These are phyloP conservation scores for Gloeostereum incarnatum DNA, from an alignment of 768 basidiomycete species.

Conservation along the genomic window DNA sequence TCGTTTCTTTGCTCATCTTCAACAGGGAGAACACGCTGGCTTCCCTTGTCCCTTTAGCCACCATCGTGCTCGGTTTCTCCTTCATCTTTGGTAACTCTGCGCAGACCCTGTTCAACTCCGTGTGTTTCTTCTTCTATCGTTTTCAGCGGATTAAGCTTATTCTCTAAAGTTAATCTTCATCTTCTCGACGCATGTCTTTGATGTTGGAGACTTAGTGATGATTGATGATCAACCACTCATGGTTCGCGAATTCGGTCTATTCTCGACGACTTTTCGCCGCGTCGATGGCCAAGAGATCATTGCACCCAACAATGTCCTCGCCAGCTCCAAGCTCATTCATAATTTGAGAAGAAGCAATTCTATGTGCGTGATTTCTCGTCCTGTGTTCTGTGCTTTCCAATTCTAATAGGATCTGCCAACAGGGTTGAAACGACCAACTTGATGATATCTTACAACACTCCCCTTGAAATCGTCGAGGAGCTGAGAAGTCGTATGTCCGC, in stretches of 20 bases:
- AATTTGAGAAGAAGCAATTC: slow-evolving; percentile 69
- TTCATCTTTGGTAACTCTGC: slow-evolving; percentile 83
- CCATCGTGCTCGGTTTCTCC: slow-evolving; percentile 74
- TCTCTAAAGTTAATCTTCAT: slow-evolving; percentile 64
- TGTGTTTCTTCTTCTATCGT: slow-evolving; percentile 13
- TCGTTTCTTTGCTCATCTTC: slow-evolving; percentile 71
- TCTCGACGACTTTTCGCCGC: slow-evolving; percentile 71
- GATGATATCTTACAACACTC: slow-evolving; percentile 59
- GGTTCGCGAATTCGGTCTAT: slow-evolving; percentile 74
- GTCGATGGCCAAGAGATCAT: slow-evolving; percentile 77
- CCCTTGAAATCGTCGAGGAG: slow-evolving; percentile 62
- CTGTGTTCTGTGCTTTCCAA: not conserved
- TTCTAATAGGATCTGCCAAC: not conserved
- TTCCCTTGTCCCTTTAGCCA: slow-evolving; percentile 72
- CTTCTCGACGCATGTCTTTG: slow-evolving; percentile 80
- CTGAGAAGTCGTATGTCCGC: slow-evolving; percentile 46
- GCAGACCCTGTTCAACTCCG: slow-evolving; percentile 70
- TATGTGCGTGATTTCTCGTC: slow-evolving; percentile 35
- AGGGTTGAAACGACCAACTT: slow-evolving; percentile 66
- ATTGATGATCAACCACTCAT: slow-evolving; percentile 65
- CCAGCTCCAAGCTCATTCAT: slow-evolving; percentile 66
- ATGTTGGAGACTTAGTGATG: slow-evolving; percentile 76
- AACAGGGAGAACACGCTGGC: slow-evolving; percentile 53
- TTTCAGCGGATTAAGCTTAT: not conserved
- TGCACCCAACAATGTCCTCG: slow-evolving; percentile 66